phyloP scores from a whole-genome alignment of 768 basidiomycete species.

The Pisolithus marmoratus region DNA sequence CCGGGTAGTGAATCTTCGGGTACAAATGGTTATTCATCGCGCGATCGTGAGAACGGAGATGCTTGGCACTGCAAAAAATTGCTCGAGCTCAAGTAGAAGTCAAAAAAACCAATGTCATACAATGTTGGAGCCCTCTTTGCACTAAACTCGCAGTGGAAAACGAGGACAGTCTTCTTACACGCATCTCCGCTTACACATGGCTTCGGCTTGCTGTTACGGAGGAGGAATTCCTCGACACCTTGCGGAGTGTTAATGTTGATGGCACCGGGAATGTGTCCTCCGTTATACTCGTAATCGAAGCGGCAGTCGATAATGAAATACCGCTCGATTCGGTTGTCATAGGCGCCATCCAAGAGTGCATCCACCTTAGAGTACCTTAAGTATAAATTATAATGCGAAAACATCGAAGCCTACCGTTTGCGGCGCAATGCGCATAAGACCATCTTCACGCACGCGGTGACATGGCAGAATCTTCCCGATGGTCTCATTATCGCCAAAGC shows the following conservation, averaged over 20 bases:
- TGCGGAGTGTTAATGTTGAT: constrained; percentile 83
- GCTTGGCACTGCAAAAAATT: constrained; percentile 66
- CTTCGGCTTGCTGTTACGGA: constrained; percentile 55
- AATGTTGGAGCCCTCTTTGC: constrained; percentile 94
- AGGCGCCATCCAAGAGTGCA: constrained; percentile 70
- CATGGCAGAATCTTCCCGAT: constrained; percentile 93
- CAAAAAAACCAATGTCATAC: constrained; percentile 41
- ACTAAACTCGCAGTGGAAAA: constrained; percentile 99
- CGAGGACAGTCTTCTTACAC: constrained; percentile 71
- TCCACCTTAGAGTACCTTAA: constrained; percentile 52
- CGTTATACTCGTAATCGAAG: constrained; percentile 93
- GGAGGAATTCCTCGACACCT: constrained; percentile 75
- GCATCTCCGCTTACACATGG: constrained; percentile 72
- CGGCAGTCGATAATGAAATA: constrained; percentile 92
- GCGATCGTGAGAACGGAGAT: constrained; percentile 86
- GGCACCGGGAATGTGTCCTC: constrained; percentile 90
- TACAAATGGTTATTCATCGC: constrained; percentile 84
- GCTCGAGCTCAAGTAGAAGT: constrained; percentile 4
- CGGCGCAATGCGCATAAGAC: constrained; percentile 82
- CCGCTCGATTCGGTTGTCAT: constrained; percentile 53
- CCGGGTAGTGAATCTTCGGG: constrained; percentile 91
- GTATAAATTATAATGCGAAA: neutral
- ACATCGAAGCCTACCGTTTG: constrained; percentile 56
- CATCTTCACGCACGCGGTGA: constrained; percentile 90
- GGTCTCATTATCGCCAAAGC: constrained; percentile 91